Percentiles rank a stretch among this genome's conserved stretches.
phyloP scores from a whole-genome alignment of 352 stramenopile genomes.

The Phytophthora multivora region DNA sequence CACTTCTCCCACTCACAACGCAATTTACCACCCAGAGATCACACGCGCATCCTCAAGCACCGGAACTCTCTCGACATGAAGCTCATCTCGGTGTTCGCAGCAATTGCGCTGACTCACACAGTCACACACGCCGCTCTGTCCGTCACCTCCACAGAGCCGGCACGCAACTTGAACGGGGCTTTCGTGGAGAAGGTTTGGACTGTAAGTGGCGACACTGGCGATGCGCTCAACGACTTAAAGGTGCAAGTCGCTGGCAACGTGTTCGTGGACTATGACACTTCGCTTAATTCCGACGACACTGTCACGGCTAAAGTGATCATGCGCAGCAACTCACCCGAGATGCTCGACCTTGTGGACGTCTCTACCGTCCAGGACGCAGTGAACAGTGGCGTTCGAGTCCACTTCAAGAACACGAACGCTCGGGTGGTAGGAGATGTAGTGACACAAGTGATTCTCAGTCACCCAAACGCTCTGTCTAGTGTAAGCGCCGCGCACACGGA shows the following conservation, averaged over 20 bases:
- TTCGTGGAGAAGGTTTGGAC: constrained; percentile 42
- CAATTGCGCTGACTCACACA: constrained; percentile 3
- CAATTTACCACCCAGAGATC: constrained; percentile 18
- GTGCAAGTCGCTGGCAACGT: constrained; percentile 40
- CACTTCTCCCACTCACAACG: constrained; percentile 14
- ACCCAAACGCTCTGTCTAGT: constrained; percentile 28
- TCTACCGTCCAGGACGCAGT: constrained; percentile 20
- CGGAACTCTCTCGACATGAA: constrained; percentile 13
- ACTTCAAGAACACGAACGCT: constrained; percentile 52
- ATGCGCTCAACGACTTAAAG: constrained; percentile 29
- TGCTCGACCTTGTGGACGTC: constrained; percentile 43
- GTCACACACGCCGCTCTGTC: constrained; percentile 10
- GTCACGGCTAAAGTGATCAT: constrained; percentile 36
- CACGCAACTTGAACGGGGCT: constrained; percentile 7
- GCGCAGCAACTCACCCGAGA: constrained; percentile 27
- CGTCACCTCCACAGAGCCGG: constrained; percentile 13
- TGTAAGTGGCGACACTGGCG: constrained; percentile 9
- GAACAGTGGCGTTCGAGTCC: constrained; percentile 32
- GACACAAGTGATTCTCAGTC: constrained; percentile 35
- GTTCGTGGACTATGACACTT: constrained; percentile 47
- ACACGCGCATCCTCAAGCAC: neutral
- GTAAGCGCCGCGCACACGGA: constrained; percentile 10
- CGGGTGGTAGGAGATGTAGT: constrained; percentile 31
- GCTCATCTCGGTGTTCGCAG: constrained; percentile 1
- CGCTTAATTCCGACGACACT: constrained; percentile 12